Evolutionary conservation across 1,284 basidiomycete genomes (phyloP).

Genomic region (Ceratobasidium sp.): DNA sequence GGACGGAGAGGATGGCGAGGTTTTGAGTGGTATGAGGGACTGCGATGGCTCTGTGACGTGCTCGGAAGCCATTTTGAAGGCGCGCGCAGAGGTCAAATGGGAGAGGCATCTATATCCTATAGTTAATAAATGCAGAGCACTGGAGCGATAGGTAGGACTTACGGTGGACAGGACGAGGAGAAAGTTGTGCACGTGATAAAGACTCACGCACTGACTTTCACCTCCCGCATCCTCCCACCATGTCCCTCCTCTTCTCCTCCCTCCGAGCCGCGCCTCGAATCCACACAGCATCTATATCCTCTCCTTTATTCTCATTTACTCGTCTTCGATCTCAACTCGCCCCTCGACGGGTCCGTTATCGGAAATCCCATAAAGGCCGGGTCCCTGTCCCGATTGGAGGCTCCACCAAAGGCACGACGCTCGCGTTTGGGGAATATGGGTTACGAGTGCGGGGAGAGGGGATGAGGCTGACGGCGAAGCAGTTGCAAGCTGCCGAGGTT

Average conservation of each 20-base stretch:
- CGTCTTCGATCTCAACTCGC: slow-evolving; percentile 75
- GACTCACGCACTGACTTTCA: slow-evolving; percentile 11
- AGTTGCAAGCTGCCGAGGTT: slow-evolving; percentile 88
- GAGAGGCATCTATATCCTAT: slow-evolving; percentile 49
- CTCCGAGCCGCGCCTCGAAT: slow-evolving; percentile 12
- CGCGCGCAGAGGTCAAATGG: slow-evolving; percentile 86
- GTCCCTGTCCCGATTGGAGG: slow-evolving; percentile 89
- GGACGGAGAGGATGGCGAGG: slow-evolving; percentile 84
- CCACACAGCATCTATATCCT: slow-evolving; percentile 45
- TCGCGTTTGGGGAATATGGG: slow-evolving; percentile 93
- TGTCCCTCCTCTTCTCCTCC: slow-evolving; percentile 39
- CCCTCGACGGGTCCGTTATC: slow-evolving; percentile 83
- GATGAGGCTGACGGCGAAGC: slow-evolving; percentile 89
- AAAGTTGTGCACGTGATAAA: slow-evolving; percentile 39
- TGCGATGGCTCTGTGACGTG: slow-evolving; percentile 78
- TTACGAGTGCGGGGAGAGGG: slow-evolving; percentile 86
- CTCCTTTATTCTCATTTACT: slow-evolving; percentile 52
- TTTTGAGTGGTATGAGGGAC: slow-evolving; percentile 87
- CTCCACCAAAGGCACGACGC: slow-evolving; percentile 92
- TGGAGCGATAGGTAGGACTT: neutral
- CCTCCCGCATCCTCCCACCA: slow-evolving; percentile 8
- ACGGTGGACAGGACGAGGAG: slow-evolving; percentile 15
- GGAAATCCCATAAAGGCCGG: slow-evolving; percentile 90
- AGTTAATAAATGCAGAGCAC: neutral
- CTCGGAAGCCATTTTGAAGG: slow-evolving; percentile 89